Evolutionary conservation across 257 asterid genomes (phyloP), one percentile per base, ranked within the genome.

Genomic region (Capsicum pubescens): DNA sequence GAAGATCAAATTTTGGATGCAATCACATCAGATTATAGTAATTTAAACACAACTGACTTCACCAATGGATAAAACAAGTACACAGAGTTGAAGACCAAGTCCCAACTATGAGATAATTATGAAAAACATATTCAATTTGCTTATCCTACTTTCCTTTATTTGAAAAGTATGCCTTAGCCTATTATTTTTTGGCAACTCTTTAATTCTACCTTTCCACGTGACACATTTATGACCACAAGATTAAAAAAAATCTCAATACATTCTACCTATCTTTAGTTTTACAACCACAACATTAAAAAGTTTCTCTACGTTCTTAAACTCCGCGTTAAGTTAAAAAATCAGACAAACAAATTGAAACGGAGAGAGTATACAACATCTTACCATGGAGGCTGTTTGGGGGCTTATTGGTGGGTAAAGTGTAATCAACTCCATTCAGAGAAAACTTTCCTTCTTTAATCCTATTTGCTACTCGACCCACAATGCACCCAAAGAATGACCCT

Each of bases 381-480:
- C 99, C 99, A 82, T 97, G 99, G 81, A 97, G 99, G 85, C 98
- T 90, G 89, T 97, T 93, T 7, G 99, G 99, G 55, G 97, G 97
- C 80, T 89, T 97, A 93, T 97, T 97, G 79, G 95, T 39, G 12
- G 99, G 95, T 92, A 97, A 79, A n/a, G 94, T 72, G 85, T 93
- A 83, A 56, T 92, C 91, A 76, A 83, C 86, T 11, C 99, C 99
- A 83, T 97, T 88, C 11, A 95, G 91, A 52, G 89, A 82, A 82
- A 97, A 97, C 84, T 94, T 93, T 46, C 98, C 99, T 32, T 91
- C 97, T 89, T 90, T 97, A 90, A 95, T 94, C 91, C 99, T 90
- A 84, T 97, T 97, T 48, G 99, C 99, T 79, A 97, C 99, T 78
- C 99, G 94, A 84, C 99, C 99, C 66, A 97, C 99, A 69, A 97